phyloP scores from a whole-genome alignment of 306 rosid genomes.

The Begonia masoniana region DNA sequence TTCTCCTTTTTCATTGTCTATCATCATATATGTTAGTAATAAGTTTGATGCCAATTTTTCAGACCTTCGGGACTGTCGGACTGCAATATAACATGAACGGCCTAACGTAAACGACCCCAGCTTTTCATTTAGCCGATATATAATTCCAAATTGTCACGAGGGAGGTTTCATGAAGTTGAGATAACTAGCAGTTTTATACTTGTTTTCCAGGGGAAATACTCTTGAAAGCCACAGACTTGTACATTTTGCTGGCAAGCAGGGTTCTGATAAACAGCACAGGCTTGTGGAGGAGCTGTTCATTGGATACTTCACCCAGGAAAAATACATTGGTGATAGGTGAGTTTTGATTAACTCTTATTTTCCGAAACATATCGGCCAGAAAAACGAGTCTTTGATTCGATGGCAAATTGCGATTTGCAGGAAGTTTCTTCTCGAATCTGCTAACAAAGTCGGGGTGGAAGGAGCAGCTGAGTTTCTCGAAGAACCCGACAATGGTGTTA shows the following conservation, averaged over 20 bases:
- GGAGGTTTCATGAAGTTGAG: no score
- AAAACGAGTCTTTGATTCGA: neutral
- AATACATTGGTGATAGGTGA: conserved; percentile 77
- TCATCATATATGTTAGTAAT: no score
- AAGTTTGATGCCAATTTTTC: conserved; percentile 9
- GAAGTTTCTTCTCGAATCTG: conserved; percentile 69
- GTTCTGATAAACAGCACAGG: conserved; percentile 55
- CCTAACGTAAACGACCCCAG: conserved; percentile 45
- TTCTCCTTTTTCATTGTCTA: no score
- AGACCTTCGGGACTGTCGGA: conserved; percentile 47
- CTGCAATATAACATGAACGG: conserved; percentile 51
- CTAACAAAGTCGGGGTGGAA: conserved; percentile 56
- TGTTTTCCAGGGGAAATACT: conserved; percentile 67
- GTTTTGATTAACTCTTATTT: conserved; percentile 3
- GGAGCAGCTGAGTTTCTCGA: conserved; percentile 81
- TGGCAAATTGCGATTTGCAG: conserved; percentile 21
- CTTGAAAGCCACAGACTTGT: conserved; percentile 87
- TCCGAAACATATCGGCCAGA: neutral
- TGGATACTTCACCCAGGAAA: conserved; percentile 83
- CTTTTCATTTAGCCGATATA: no score
- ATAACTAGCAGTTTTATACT: no score
- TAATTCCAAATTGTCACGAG: no score
- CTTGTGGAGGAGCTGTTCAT: conserved; percentile 63
- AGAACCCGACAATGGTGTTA: conserved; percentile 58
- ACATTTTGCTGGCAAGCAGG: conserved; percentile 59